Conservation (phyloP, 2,329 filamentous ascomycete genomes). For the Hymenoscyphus occultus region DNA sequence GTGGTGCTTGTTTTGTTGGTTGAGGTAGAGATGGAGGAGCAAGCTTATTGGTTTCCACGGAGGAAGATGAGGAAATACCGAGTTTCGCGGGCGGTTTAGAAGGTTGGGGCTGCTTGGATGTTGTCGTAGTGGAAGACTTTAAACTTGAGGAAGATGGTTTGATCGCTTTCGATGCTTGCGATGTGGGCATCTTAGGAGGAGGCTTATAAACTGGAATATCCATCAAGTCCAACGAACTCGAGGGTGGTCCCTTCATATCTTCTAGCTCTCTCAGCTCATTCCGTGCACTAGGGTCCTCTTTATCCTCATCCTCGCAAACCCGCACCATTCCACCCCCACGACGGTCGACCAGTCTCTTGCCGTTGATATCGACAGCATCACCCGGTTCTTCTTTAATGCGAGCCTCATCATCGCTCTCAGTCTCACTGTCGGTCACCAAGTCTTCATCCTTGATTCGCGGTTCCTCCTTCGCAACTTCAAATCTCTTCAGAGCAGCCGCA, state of each 20-base stretch:
- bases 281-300: constrained; percentile 54
- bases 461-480: constrained; percentile 45
- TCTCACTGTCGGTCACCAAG: constrained; percentile 45
- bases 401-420: constrained; percentile 44
- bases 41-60: not conserved
- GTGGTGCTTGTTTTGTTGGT: not conserved
- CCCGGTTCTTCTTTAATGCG: constrained; percentile 43
- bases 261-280: constrained; percentile 68
- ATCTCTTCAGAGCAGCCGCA: constrained; percentile 57
- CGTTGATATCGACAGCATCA: constrained; percentile 63
- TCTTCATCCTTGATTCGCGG: constrained; percentile 39
- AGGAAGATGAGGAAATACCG: not conserved
- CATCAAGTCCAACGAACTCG: constrained; percentile 4
- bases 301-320: constrained; percentile 70
- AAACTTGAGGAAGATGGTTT: not conserved
- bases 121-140: not conserved
- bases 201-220: constrained; percentile 19
- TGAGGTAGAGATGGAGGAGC: not conserved
- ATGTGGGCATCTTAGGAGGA: not conserved
- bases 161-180: not conserved
- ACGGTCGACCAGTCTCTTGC: constrained; percentile 60
- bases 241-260: constrained; percentile 37
- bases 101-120: not conserved
- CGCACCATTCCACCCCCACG: constrained; percentile 67
- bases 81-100: not conserved